Evolutionary conservation across 2,329 filamentous ascomycete species (phyloP), one percentile per base, ranked within the genome.

Genomic region (Paraconiothyrium brasiliense): DNA sequence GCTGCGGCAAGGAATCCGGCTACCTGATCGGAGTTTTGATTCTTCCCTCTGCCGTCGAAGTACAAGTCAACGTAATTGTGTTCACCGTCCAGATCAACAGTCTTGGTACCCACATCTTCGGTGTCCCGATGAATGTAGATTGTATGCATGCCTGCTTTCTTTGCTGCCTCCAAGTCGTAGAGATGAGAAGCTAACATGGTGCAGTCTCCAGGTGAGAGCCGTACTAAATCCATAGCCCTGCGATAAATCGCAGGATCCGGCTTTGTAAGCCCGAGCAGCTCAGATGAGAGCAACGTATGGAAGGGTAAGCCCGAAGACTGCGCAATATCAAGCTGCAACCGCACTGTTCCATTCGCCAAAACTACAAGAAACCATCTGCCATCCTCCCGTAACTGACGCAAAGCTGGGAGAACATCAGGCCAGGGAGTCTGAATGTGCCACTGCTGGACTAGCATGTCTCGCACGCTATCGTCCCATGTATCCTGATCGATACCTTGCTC

Each of bases 171-270:
- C 24, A 84, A 57, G 69, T 87, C 86, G 67, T 85, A 86, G 2
- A 83, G 83, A 76, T 87, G 85, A 1, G 84, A 84, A 3, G 85
- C 84, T 2, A 86, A 83, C 80, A 85, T 78, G 10, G 84, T 79
- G 20, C 80, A 81, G 57, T 86, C 80, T n/a, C 84, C 79, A 0
- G 84, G 77, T 24, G 69, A 69, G 3, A 82, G 66, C 43, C 80
- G 76, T 3, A 86, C 73, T 3, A 87, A 69, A 11, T 80, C 69
- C 56, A 86, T 65, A 0, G 77, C 81, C 59, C 80, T 83, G 8
- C 68, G 54, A 66, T 87, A 88, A 8, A 77, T 81, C 8, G 79
- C 80, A 0, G 79, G 78, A 14, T 76, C 79, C 0, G 85, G 85
- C 61, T 87, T 69, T 5, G 63, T 61, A 2, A 80, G 65, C 0